Percentiles rank a stretch among this genome's conserved stretches.
Evolutionary conservation across 2,329 filamentous ascomycete species (phyloP).

Genomic region (Setomelanomma holmii): DNA sequence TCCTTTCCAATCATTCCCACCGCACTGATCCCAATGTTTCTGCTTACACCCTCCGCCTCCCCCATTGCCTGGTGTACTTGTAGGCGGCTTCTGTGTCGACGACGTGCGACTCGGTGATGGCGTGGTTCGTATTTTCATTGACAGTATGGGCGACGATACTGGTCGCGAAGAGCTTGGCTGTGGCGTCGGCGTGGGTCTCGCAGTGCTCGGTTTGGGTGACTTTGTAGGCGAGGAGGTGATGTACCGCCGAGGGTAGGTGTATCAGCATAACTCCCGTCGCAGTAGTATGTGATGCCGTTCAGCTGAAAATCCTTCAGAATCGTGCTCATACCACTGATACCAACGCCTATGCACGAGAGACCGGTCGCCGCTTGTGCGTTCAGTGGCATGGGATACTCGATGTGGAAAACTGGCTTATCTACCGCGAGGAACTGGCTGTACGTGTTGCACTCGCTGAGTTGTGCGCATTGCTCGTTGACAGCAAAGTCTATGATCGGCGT

Average conservation of each 20-base stretch:
- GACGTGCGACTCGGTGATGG: slow-evolving; percentile 6
- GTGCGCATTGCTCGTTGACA: slow-evolving; percentile 43
- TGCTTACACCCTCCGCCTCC: slow-evolving; percentile 26
- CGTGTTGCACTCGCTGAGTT: slow-evolving; percentile 28
- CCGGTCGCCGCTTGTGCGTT: slow-evolving; percentile 44
- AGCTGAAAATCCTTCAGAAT: slow-evolving; percentile 69
- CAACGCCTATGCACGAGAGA: slow-evolving; percentile 57
- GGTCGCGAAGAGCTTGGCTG: neutral
- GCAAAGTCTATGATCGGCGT: slow-evolving; percentile 34
- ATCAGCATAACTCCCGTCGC: slow-evolving; percentile 45
- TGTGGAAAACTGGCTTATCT: slow-evolving; percentile 43
- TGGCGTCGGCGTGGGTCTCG: neutral
- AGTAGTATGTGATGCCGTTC: slow-evolving; percentile 66
- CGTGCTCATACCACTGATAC: slow-evolving; percentile 63
- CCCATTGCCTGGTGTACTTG: slow-evolving; percentile 27
- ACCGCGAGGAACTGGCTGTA: slow-evolving; percentile 35
- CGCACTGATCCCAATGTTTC: slow-evolving; percentile 43
- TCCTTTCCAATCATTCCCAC: slow-evolving; percentile 39
- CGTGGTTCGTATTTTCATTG: slow-evolving; percentile 8
- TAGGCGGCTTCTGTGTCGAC: slow-evolving; percentile 20
- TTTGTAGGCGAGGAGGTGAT: slow-evolving; percentile 18
- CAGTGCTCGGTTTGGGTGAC: slow-evolving; percentile 8
- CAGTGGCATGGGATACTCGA: slow-evolving; percentile 46
- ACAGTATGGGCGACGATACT: slow-evolving; percentile 4
- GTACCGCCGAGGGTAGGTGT: slow-evolving; percentile 37